Base-by-base conservation (phyloP, 208 protist genomes). In the Wallacemonas collosoma region DNA sequence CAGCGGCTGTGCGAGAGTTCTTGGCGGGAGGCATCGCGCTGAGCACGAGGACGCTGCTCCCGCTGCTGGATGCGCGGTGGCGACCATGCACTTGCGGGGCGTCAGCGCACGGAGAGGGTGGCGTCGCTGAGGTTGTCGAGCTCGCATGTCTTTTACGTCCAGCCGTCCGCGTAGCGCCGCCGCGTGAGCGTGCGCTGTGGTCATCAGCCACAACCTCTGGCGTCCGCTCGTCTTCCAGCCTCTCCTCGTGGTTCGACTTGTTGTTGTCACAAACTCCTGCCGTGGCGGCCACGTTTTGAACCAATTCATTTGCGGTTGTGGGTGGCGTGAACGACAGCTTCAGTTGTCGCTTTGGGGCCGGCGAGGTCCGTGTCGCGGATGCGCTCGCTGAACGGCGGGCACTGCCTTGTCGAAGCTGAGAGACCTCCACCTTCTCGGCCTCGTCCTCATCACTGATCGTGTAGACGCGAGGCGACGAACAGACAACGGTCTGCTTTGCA, bases 11-110 rank as follows among this genome's bases (percentile, higher is more conserved):
- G n/a, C n/a, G 44, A 12, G 43, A 12, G 41, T 65, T 65, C 39
- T 66, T 66, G 7, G 70, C 11, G 11, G 56, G n/a, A 3, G 58
- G 51, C 55, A 50, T 55, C 50, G 53, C 51, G 35, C 76, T 85
- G 55, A 85, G 8, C 15, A 72, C 41, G 7, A 76, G 58, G 4
- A 81, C 80, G 43, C 76, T 81, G 61, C 72, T 85, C 14, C 76
- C 69, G 7, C 63, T 73, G 48, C 80, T 78, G 12, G 60, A 65
- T 9, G 60, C 60, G 6, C 60, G 60, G 4, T 6, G 15, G 15
- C 17, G 60, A 17, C 26, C 26, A 26, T 26, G 26, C 26, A 26
- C 26, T 26, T 26, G 26, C 26, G 26, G 26, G 26, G 26, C 26
- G 26, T 26, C 26, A 0, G 26, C 26, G 26, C 26, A 26, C 26